phyloP scores from a whole-genome alignment of 495 filamentous ascomycete species.

The Amphirosellinia nigrospora region DNA sequence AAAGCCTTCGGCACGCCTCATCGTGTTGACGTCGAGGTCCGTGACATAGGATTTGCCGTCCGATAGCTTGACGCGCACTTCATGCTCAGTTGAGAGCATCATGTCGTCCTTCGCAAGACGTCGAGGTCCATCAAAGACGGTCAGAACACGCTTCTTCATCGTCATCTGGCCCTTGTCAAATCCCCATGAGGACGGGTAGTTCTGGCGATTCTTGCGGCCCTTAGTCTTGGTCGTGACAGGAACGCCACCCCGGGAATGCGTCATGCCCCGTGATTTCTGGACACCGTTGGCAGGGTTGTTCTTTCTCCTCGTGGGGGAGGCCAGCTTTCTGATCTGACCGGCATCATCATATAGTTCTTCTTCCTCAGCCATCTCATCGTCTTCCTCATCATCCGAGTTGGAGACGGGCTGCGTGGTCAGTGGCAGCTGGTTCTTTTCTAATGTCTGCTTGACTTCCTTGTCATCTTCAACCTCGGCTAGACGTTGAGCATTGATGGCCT shows the following conservation, averaged over 20 bases:
- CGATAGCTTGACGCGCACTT: slow-evolving; percentile 82
- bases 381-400: slow-evolving; percentile 70
- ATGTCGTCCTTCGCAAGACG: slow-evolving; percentile 98
- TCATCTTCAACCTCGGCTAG: slow-evolving; percentile 85
- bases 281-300: slow-evolving; percentile 56
- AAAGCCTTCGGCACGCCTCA: slow-evolving; percentile 85
- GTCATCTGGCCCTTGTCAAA: slow-evolving; percentile 89
- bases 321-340: slow-evolving; percentile 35
- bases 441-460: slow-evolving; percentile 78
- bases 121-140: slow-evolving; percentile 88
- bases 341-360: slow-evolving; percentile 50
- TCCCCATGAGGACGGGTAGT: slow-evolving; percentile 93
- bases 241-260: slow-evolving; percentile 67
- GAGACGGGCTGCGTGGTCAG: slow-evolving; percentile 60
- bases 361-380: slow-evolving; percentile 65
- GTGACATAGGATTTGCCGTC: slow-evolving; percentile 82
- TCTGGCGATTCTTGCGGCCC: slow-evolving; percentile 79
- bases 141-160: slow-evolving; percentile 94
- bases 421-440: slow-evolving; percentile 78
- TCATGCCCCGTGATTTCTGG: slow-evolving; percentile 62
- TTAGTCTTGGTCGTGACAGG: slow-evolving; percentile 68
- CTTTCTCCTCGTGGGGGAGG: slow-evolving; percentile 40
- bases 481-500: slow-evolving; percentile 90
- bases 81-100: slow-evolving; percentile 95
- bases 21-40: slow-evolving; percentile 89